Percentiles rank a stretch among this genome's conserved stretches.
Evolutionary conservation across 2,329 filamentous ascomycete species (phyloP).

Genomic region (Ceratocystis huliohia): DNA sequence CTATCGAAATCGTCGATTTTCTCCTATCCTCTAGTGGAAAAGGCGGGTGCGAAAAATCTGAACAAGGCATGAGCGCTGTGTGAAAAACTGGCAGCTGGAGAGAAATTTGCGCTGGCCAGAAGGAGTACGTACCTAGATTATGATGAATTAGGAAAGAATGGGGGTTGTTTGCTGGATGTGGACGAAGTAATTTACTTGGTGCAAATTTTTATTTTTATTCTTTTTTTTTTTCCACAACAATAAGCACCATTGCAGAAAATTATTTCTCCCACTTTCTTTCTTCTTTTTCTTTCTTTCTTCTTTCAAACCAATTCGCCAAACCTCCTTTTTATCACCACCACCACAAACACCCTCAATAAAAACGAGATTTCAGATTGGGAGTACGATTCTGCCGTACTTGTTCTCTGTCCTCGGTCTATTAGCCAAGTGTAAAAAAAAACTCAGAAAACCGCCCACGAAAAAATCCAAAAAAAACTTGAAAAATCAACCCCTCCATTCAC

Average conservation of each 20-base stretch:
- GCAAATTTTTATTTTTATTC: conserved; percentile 1
- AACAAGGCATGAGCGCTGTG: no score
- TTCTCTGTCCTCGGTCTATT: conserved; percentile 48
- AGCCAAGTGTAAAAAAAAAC: conserved; percentile 25
- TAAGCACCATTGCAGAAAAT: conserved; percentile 27
- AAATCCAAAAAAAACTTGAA: conserved; percentile 45
- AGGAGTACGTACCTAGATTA: not conserved
- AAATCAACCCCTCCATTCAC: conserved; percentile 44
- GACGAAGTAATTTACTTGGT: not conserved
- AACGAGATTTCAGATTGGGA: conserved; percentile 41
- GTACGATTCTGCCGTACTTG: conserved; percentile 44
- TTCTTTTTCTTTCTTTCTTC: conserved; percentile 30
- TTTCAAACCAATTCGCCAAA: conserved; percentile 35
- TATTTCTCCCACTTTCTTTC: conserved; percentile 30
- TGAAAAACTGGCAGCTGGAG: conserved; percentile 1
- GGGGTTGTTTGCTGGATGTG: conserved; percentile 11
- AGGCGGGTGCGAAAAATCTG: not conserved
- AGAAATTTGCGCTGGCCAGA: not conserved
- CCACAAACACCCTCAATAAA: conserved; percentile 31
- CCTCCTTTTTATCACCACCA: conserved; percentile 34
- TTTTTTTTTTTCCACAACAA: conserved; percentile 16
- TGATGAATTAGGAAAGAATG: conserved; percentile 7
- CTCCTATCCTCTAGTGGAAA: not conserved
- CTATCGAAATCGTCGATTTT: no score
- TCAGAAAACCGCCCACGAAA: conserved; percentile 28